A percentile compares a stretch with the other conserved stretches of the same genome.
These are phyloP conservation scores for Coniochaeta sp. DNA, from an alignment of 2,329 filamentous ascomycete genomes.

Conservation along the genomic window DNA sequence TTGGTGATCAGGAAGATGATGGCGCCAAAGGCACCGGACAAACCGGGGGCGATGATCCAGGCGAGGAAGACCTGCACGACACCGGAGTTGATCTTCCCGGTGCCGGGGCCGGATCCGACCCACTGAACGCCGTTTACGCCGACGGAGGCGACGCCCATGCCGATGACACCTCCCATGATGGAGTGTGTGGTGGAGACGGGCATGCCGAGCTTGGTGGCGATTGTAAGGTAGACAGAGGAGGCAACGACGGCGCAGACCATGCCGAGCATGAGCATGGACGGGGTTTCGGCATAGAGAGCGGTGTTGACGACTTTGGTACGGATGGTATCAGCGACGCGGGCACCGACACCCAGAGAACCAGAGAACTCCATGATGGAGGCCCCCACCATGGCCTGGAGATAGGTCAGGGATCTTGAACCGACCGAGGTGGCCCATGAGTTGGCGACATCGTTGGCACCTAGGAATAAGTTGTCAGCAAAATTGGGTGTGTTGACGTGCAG, in stretches of 20 bases:
- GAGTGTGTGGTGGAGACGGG: conserved; percentile 58
- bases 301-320: conserved; percentile 51
- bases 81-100: conserved; percentile 32
- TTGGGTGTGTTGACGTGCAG: no score
- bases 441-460: conserved; percentile 58
- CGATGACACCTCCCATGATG: conserved; percentile 51
- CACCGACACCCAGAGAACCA: conserved; percentile 54
- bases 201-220: conserved; percentile 46
- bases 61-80: conserved; percentile 55
- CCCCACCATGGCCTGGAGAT: conserved; percentile 52
- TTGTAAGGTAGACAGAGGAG: conserved; percentile 48
- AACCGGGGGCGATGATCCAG: conserved; percentile 52
- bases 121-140: conserved; percentile 47
- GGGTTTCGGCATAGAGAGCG: conserved; percentile 35
- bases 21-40: conserved; percentile 45
- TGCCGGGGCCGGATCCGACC: conserved; percentile 34
- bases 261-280: conserved; percentile 49
- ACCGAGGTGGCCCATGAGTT: conserved; percentile 72
- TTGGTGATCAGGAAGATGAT: conserved; percentile 51
- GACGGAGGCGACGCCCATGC: conserved; percentile 50
- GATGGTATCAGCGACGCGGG: conserved; percentile 55
- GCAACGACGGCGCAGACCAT: conserved; percentile 50
- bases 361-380: conserved; percentile 55
- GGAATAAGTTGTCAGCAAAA: background rate
- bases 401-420: conserved; percentile 58